Evolutionary conservation across 352 stramenopile genomes (phyloP).

Genomic region (Aphanomyces invadans): DNA sequence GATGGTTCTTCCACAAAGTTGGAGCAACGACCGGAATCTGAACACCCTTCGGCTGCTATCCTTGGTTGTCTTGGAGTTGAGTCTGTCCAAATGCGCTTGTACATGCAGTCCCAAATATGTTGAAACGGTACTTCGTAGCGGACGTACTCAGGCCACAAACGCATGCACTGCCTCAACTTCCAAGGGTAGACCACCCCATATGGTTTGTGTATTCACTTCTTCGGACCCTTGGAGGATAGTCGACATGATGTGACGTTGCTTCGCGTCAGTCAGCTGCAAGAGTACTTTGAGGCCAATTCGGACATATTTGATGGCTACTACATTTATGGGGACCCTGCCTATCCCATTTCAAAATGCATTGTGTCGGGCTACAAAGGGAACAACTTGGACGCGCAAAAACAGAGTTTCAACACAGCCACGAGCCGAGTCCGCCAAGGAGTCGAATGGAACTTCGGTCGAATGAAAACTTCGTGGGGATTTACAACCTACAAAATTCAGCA

Average conservation of each 20-base stretch:
- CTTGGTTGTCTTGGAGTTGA: too few relatives aligned
- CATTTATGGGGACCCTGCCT: slow-evolving; percentile 20
- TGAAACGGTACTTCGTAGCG: too few relatives aligned
- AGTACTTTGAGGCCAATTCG: neutral
- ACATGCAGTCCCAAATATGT: too few relatives aligned
- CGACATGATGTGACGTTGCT: neutral
- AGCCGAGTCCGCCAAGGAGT: slow-evolving; percentile 19
- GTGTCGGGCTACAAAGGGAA: slow-evolving; percentile 21
- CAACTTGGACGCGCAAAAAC: neutral
- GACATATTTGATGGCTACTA: neutral
- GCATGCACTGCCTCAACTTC: slow-evolving; percentile 5
- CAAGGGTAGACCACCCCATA: neutral
- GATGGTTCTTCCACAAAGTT: too few relatives aligned
- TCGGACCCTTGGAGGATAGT: neutral
- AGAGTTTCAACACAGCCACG: slow-evolving; percentile 18
- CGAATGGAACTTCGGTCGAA: slow-evolving; percentile 24
- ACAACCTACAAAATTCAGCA: slow-evolving; percentile 19
- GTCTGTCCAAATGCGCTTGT: too few relatives aligned
- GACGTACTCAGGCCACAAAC: slow-evolving; percentile 1
- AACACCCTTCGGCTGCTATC: too few relatives aligned
- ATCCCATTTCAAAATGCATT: slow-evolving; percentile 14
- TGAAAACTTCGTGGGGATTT: slow-evolving; percentile 24
- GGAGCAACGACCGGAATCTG: too few relatives aligned
- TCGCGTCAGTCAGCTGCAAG: neutral
- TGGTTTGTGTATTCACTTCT: slow-evolving; percentile 11